Conservation (phyloP, 2,329 filamentous ascomycete species). For the Hymenoscyphus occultus region DNA sequence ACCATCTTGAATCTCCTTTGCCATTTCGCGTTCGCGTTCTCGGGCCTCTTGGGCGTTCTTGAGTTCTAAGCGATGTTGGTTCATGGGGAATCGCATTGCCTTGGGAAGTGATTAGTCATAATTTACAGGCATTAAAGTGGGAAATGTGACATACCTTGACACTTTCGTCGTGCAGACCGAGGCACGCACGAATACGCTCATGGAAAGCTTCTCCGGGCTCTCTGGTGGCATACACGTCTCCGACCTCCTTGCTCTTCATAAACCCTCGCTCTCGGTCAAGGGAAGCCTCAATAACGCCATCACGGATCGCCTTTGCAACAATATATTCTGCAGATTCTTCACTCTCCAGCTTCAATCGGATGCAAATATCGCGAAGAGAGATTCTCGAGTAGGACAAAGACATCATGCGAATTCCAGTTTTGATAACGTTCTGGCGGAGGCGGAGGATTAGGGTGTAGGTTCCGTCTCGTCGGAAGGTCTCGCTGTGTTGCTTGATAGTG, state of each 20-base stretch:
- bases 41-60: slow-evolving; percentile 99
- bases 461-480: slow-evolving; percentile 86
- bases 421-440: slow-evolving; percentile 97
- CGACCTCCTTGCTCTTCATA: slow-evolving; percentile 97
- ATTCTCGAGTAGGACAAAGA: slow-evolving; percentile 97
- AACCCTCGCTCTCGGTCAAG: slow-evolving; percentile 92
- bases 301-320: slow-evolving; percentile 95
- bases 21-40: slow-evolving; percentile 92
- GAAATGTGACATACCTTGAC: slow-evolving; percentile 69
- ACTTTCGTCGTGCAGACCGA: slow-evolving; percentile 92
- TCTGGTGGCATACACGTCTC: slow-evolving; percentile 91
- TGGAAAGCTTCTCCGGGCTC: slow-evolving; percentile 98
- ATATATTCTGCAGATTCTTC: slow-evolving; percentile 99
- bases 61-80: slow-evolving; percentile 93
- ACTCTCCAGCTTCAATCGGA: slow-evolving; percentile 86
- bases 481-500: slow-evolving; percentile 75
- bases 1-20: slow-evolving; percentile 97
- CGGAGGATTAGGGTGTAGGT: slow-evolving; percentile 95
- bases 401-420: slow-evolving; percentile 99
- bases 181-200: slow-evolving; percentile 88
- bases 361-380: slow-evolving; percentile 94
- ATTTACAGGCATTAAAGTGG: not conserved
- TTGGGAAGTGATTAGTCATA: slow-evolving; percentile 37
- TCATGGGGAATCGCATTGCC: slow-evolving; percentile 99
- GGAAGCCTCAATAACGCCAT: slow-evolving; percentile 94